Evolutionary conservation across 192 early-diverging fungal genomes (phyloP), one percentile per base, ranked within the genome.

Genomic region (Lobosporangium transversale): DNA sequence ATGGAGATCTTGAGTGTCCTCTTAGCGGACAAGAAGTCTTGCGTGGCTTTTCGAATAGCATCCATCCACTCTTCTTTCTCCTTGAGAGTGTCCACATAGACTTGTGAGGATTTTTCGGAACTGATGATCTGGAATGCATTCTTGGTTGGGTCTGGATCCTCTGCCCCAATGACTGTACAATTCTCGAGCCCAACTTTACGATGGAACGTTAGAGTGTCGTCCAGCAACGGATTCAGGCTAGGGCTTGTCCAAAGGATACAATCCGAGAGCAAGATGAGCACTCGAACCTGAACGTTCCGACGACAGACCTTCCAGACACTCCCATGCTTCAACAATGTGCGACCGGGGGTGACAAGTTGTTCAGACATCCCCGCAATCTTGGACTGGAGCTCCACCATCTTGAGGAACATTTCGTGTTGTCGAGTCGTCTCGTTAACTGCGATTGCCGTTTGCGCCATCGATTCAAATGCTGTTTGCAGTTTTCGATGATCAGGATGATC

Each of bases 341-440:
- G 79, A 4, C 91, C 92, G 26, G 93, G 90, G 2, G 81, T 71
- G 2, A 95, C 70, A n/a, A 95, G 80, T 42, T 85, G 80, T 62
- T 92, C 91, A 47, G 82, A 78, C 35, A 93, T 68, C 8, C 91
- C 91, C 3, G 71, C 53, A 21, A 94, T 69, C 31, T 82, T 85
- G 42, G 83, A 83, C 66, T 94, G 92, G 29, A 95, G 82, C 24
- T 88, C 83, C 1, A 95, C 49, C 61, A 93, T 92, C 50, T 87
- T 80, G 33, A 81, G 80, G 58, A 86, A 80, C 89, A 90, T 90
- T 62, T 93, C 92, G 66, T 93, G 91, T 59, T 94, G 85, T 21
- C 90, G 86, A 53, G 94, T 92, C 44, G 84, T 90, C 59, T 92
- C 92, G 70, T 95, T 91, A 47, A 93, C 89, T 83, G 90, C 90